Evolutionary conservation across 1,284 basidiomycete genomes (phyloP).

Genomic region (Ceratobasidium sp.): DNA sequence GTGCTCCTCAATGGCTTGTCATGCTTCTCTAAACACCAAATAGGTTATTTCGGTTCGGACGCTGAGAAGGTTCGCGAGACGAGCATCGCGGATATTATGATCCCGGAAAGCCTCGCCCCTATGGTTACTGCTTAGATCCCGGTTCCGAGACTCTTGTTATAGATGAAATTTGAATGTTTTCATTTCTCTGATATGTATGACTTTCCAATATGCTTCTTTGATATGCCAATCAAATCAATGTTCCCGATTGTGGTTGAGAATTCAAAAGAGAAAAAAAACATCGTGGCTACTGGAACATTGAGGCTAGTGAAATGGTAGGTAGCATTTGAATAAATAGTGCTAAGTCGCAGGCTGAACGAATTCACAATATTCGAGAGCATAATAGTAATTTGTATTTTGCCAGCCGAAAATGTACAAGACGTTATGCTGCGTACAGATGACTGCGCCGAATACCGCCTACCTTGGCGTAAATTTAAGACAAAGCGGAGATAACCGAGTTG

Average conservation of each 20-base stretch:
- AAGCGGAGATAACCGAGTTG: conserved; percentile 34
- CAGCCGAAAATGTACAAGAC: not conserved
- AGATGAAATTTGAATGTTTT: not conserved
- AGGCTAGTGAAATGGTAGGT: no score
- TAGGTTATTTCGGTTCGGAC: not conserved
- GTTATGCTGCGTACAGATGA: not conserved
- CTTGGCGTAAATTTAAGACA: not conserved
- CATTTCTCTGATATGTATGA: no score
- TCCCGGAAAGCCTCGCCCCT: not conserved
- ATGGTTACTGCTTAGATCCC: not conserved
- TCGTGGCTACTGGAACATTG: no score
- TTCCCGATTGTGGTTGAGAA: no score
- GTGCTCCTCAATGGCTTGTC: not conserved
- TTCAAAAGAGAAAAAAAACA: no score
- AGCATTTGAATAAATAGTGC: no score
- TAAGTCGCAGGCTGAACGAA: no score
- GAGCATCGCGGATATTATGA: not conserved
- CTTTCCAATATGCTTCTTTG: no score
- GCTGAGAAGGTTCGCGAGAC: not conserved
- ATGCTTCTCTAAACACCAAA: no score
- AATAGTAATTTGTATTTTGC: not conserved
- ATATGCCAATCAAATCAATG: no score
- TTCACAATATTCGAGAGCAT: no score
- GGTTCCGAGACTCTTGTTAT: no score
- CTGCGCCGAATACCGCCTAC: not conserved